phyloP scores from a whole-genome alignment of 2,329 filamentous ascomycete genomes.

The Escovopsis weberi region DNA sequence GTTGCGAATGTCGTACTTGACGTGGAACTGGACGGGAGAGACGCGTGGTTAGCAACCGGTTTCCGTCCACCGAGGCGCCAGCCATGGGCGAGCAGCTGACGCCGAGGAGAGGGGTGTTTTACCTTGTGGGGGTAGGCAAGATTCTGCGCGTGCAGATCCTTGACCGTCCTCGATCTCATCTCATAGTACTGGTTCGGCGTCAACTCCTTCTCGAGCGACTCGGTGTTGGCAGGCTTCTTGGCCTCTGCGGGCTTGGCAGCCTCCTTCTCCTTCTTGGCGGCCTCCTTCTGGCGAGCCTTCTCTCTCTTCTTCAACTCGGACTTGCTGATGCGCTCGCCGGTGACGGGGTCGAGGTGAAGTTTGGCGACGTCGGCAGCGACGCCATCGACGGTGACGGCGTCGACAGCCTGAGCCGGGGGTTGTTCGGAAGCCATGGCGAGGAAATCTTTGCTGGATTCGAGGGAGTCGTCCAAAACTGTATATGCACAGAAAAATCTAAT shows the following conservation, averaged over 20 bases:
- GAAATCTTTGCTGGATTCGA: background rate
- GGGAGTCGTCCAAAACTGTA: background rate
- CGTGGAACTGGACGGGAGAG: conserved; percentile 46
- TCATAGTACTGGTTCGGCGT: conserved; percentile 72
- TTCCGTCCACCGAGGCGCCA: background rate
- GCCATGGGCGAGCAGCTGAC: background rate
- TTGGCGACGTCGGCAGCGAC: conserved; percentile 45
- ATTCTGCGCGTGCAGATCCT: conserved; percentile 25
- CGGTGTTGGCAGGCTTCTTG: conserved; percentile 30
- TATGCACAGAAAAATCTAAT: background rate
- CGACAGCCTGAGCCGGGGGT: conserved; percentile 14
- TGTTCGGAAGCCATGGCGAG: conserved; percentile 19
- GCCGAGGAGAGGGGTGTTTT: background rate
- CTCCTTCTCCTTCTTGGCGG: conserved; percentile 78
- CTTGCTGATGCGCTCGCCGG: conserved; percentile 77
- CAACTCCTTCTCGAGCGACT: conserved; percentile 44
- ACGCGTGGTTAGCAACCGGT: background rate
- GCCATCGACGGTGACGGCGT: conserved; percentile 21
- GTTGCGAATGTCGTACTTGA: conserved; percentile 67
- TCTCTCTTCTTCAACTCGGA: conserved; percentile 86
- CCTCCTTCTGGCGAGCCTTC: conserved; percentile 79
- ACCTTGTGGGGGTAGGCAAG: conserved; percentile 67
- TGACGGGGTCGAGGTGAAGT: conserved; percentile 80
- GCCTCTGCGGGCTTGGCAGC: conserved; percentile 37
- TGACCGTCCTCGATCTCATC: conserved; percentile 71